Percentiles rank a stretch among this genome's conserved stretches.
Conservation (phyloP, 768 basidiomycete species). For the Leccinum obscurum region DNA sequence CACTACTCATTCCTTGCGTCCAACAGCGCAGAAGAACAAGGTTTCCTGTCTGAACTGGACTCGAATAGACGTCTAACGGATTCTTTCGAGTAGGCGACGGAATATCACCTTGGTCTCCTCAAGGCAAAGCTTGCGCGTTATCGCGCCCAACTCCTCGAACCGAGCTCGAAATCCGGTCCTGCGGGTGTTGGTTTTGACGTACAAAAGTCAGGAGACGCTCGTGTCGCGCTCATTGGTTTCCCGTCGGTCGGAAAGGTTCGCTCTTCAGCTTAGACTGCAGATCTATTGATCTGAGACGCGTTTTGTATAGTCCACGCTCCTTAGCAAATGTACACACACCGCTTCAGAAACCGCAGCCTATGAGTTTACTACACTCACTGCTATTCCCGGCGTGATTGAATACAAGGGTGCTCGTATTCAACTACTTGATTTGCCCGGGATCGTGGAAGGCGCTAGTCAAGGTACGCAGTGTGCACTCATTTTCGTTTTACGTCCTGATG, state of each 20-base stretch:
- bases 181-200: constrained; percentile 88
- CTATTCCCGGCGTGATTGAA: constrained; percentile 96
- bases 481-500: not conserved
- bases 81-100: constrained; percentile 66
- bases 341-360: constrained; percentile 88
- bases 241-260: constrained; percentile 89
- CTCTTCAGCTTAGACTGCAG: not conserved
- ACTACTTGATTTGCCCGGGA: constrained; percentile 92
- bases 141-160: constrained; percentile 93
- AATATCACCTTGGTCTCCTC: constrained; percentile 89
- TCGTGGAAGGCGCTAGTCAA: constrained; percentile 91
- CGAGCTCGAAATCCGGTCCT: constrained; percentile 78
- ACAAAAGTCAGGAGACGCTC: constrained; percentile 83
- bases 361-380: constrained; percentile 93
- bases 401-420: constrained; percentile 94
- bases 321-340: constrained; percentile 91
- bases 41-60: constrained; percentile 37
- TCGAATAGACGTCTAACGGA: constrained; percentile 11
- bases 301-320: constrained; percentile 71
- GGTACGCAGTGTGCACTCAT: constrained; percentile 32
- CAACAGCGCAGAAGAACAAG: constrained; percentile 92
- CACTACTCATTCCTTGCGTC: not conserved
- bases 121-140: constrained; percentile 96
- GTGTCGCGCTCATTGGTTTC: constrained; percentile 92
- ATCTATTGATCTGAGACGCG: constrained; percentile 7